Evolutionary conservation across 257 asterid species (phyloP).

Genomic region (Thymus mandschuricus): DNA sequence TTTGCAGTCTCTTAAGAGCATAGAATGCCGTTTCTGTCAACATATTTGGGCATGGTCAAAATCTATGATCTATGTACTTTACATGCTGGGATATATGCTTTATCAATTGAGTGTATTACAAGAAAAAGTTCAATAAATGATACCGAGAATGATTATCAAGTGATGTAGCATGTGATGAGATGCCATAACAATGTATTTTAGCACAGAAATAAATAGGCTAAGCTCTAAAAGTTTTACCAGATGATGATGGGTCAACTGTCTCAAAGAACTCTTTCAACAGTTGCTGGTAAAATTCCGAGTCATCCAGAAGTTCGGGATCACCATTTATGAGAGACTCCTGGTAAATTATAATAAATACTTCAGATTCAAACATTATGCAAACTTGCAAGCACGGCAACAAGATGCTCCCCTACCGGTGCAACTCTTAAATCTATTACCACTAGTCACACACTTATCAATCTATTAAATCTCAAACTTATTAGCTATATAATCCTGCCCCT

Average conservation of each 20-base stretch:
- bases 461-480: not conserved
- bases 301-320: constrained; percentile 89
- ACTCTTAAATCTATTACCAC: constrained; percentile 3
- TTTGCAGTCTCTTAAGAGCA: constrained; percentile 72
- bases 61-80: not conserved
- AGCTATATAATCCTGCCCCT: not conserved
- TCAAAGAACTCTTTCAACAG: constrained; percentile 88
- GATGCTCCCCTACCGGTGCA: constrained; percentile 2
- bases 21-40: constrained; percentile 73
- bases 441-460: constrained; percentile 6
- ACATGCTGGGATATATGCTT: too few species aligned
- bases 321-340: constrained; percentile 58
- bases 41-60: not conserved
- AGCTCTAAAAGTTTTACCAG: constrained; percentile 54
- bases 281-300: constrained; percentile 85
- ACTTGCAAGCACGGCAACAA: not conserved
- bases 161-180: constrained; percentile 9
- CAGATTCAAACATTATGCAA: constrained; percentile 8
- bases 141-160: not conserved
- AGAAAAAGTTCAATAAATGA: not conserved
- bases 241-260: constrained; percentile 79
- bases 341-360: constrained; percentile 16
- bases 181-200: not conserved
- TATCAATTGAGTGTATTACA: not conserved
- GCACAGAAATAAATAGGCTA: not conserved